A percentile compares a stretch with the other conserved stretches of the same genome.
phyloP scores from a whole-genome alignment of 1,284 basidiomycete genomes.

The Tremellales sp. region DNA sequence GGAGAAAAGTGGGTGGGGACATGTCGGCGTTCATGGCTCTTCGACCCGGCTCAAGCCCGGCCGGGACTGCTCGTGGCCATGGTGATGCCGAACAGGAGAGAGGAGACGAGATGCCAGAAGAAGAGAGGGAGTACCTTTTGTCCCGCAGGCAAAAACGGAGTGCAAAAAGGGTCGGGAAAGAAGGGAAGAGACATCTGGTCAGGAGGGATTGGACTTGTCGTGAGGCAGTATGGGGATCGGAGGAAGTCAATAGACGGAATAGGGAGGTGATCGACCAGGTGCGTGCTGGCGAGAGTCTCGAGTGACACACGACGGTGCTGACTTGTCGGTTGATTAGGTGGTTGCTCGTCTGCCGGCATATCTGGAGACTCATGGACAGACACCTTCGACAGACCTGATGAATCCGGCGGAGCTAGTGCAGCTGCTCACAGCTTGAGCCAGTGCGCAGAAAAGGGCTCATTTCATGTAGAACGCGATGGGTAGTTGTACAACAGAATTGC shows the following conservation, averaged over 20 bases:
- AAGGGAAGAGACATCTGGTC: conserved; percentile 2
- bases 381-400: conserved; percentile 1
- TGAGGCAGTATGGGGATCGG: conserved; percentile 23
- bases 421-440: no score
- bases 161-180: not conserved
- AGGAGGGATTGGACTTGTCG: conserved; percentile 35
- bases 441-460: not conserved
- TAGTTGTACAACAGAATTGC: not conserved
- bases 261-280: conserved; percentile 9
- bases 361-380: conserved; percentile 5
- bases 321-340: conserved; percentile 3
- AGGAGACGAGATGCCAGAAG: conserved; percentile 1
- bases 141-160: not conserved
- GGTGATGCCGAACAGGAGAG: not conserved
- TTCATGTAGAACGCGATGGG: conserved; percentile 4
- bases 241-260: not conserved
- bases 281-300: conserved; percentile 3
- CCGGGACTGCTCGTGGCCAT: no score
- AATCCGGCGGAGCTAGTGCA: no score
- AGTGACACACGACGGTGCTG: not conserved
- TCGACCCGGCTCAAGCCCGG: conserved; percentile 19
- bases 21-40: conserved; percentile 37
- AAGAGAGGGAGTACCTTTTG: conserved; percentile 2
- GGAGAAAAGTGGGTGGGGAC: conserved; percentile 16
- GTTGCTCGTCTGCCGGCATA: conserved; percentile 10